Evolutionary conservation across 805 yeast species (phyloP).

Genomic region (Ogataea paraovalis): DNA sequence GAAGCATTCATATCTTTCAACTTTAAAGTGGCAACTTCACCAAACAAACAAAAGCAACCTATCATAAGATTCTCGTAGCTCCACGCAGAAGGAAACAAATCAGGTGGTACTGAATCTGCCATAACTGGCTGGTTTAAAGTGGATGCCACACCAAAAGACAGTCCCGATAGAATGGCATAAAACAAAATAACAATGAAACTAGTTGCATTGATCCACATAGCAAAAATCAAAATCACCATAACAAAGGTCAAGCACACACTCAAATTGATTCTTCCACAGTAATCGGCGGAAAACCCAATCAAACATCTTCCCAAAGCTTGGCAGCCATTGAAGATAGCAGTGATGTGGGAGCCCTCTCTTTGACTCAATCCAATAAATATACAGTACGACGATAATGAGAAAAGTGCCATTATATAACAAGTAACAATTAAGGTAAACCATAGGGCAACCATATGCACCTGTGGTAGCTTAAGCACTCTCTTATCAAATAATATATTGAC

Average conservation of each 20-base stretch:
- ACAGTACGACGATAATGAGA: conserved; percentile 46
- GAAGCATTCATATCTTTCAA: conserved; percentile 15
- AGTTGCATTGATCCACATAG: conserved; percentile 40
- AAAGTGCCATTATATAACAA: conserved; percentile 43
- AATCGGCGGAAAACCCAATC: conserved; percentile 46
- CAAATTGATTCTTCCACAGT: conserved; percentile 44
- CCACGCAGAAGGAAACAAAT: conserved; percentile 30
- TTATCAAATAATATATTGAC: conserved; percentile 18
- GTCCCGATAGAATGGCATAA: conserved; percentile 42
- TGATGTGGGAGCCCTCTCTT: conserved; percentile 41
- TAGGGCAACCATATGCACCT: conserved; percentile 14
- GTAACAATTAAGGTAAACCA: conserved; percentile 34
- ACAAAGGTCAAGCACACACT: conserved; percentile 33
- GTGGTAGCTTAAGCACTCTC: conserved; percentile 14
- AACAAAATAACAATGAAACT: conserved; percentile 30
- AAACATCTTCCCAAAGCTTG: conserved; percentile 48
- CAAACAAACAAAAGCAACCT: conserved; percentile 27
- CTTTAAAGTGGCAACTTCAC: conserved; percentile 30
- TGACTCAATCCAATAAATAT: conserved; percentile 42
- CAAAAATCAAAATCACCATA: conserved; percentile 37
- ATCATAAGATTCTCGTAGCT: conserved; percentile 24
- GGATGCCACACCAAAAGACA: conserved; percentile 42
- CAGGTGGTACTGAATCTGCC: conserved; percentile 28
- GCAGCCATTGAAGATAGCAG: conserved; percentile 43
- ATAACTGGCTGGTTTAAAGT: conserved; percentile 27